Conservation (phyloP, 2,329 filamentous ascomycete species). For the Nemania serpens region DNA sequence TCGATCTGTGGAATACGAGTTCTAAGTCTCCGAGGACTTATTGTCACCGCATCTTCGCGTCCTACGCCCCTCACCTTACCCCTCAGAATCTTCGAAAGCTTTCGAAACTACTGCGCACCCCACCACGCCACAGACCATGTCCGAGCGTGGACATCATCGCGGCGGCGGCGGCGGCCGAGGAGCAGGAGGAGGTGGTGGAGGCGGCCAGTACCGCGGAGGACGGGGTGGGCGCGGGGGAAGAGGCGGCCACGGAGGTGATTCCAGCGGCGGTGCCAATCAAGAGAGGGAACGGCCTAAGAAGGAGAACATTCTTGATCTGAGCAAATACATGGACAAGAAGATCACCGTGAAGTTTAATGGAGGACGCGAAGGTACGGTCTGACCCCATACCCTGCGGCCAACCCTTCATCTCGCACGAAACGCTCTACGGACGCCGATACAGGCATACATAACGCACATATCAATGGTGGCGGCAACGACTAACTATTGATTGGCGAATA, state of each 20-base stretch:
- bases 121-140: slow-evolving; percentile 46
- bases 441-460: not conserved
- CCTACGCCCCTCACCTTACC: no score
- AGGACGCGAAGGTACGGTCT: slow-evolving; percentile 76
- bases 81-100: no score
- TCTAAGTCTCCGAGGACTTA: no score
- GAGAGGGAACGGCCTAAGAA: slow-evolving; percentile 85
- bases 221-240: slow-evolving; percentile 47
- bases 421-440: no score
- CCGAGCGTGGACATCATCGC: slow-evolving; percentile 56
- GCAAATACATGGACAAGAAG: slow-evolving; percentile 96
- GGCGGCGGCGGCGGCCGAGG: slow-evolving; percentile 51
- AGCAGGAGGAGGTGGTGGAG: slow-evolving; percentile 43
- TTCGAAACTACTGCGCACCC: not conserved
- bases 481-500: slow-evolving; percentile 44
- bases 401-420: no score
- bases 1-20: no score
- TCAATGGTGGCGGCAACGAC: not conserved
- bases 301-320: slow-evolving; percentile 95
- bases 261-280: slow-evolving; percentile 50
- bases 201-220: slow-evolving; percentile 47
- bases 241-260: slow-evolving; percentile 51
- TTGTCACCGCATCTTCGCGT: not conserved
- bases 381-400: no score
- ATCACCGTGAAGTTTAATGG: slow-evolving; percentile 97